Evolutionary conservation across 768 basidiomycete genomes (phyloP).

Genomic region (Tylopilus rubrobrunneus): DNA sequence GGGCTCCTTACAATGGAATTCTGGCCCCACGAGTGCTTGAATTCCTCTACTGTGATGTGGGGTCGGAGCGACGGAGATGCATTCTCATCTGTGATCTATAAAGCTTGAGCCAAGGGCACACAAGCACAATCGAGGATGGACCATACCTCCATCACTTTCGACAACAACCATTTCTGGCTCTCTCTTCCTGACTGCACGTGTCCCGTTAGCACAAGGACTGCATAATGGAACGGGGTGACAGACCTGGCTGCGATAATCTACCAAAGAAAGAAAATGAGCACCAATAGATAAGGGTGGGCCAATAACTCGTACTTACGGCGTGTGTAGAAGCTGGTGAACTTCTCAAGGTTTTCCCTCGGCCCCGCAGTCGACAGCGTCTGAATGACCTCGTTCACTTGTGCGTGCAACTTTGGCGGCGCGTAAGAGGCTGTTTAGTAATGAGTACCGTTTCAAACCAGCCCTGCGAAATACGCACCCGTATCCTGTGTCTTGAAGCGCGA

Average conservation of each 20-base stretch:
- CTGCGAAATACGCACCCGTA: conserved; percentile 34
- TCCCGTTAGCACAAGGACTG: conserved; percentile 12
- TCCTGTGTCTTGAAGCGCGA: conserved; percentile 34
- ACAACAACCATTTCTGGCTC: conserved; percentile 75
- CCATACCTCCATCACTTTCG: conserved; percentile 59
- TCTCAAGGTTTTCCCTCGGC: conserved; percentile 57
- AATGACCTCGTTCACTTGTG: conserved; percentile 56
- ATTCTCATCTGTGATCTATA: conserved; percentile 59
- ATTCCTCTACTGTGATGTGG: conserved; percentile 65
- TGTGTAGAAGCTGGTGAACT: conserved; percentile 69
- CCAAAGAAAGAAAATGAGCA: conserved; percentile 20
- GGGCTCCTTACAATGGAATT: conserved; percentile 57
- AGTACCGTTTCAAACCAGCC: neutral
- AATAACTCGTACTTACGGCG: conserved; percentile 48
- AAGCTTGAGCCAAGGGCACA: neutral
- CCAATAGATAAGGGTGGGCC: neutral
- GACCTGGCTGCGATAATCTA: conserved; percentile 77
- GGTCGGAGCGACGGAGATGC: conserved; percentile 54
- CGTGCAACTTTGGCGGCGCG: conserved; percentile 57
- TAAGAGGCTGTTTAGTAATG: conserved; percentile 41
- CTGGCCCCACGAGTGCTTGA: conserved; percentile 82
- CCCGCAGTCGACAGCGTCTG: conserved; percentile 64
- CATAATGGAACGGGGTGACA: conserved; percentile 10
- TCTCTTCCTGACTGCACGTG: conserved; percentile 59
- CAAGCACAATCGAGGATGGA: neutral